Base-by-base conservation (phyloP, 2,329 filamentous ascomycete genomes). In the Anisogramma anomala region DNA sequence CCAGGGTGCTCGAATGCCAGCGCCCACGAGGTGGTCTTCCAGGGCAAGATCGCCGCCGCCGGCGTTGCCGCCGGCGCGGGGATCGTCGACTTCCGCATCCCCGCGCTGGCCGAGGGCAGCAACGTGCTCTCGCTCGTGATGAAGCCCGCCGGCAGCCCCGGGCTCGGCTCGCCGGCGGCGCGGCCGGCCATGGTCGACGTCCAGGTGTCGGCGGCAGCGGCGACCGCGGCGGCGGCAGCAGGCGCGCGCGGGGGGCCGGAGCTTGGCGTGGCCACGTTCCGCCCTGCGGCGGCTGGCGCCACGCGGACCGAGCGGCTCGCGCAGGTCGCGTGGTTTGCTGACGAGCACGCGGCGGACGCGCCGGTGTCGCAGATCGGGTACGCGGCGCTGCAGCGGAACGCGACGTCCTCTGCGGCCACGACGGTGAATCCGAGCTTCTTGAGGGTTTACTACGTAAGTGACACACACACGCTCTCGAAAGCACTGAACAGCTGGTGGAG, bases 371-470 rank as follows among this genome's bases (percentile, higher is more conserved):
- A 42, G 40, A 18, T 42, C 33, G 33, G 23, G 14, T 42, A 23
- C 28, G 15, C 2, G 8, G 35, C 40, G 9, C 28, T 42, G 8
- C 40, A 42, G 33, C 17, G 25, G 34, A 37, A 37, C 14, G 14
- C 25, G 40, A 19, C 40, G 9, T 33, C 40, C 3, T 17, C 33
- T 3, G 36, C 36, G 25, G 40, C 33, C 7, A 42, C 40, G 15
- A 23, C 8, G 15, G 40, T 42, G 6, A 35, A 37, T 3, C 40
- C 40, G 17, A 42, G 40, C 40, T 42, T 42, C 33, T 20, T 42
- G 33, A 37, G 34, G 28, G 40, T 42, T n/a, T 42, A 36, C 13
- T 42, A 42, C n/a, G 40, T 42, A 17, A 42, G 40, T 37, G 3
- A n/a, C n/a, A n/a, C n/a, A n/a, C 4, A 18, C 5, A 9, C 5